Conservation (phyloP, 2,329 filamentous ascomycete genomes). For the Bipolaris sorokiniana region DNA sequence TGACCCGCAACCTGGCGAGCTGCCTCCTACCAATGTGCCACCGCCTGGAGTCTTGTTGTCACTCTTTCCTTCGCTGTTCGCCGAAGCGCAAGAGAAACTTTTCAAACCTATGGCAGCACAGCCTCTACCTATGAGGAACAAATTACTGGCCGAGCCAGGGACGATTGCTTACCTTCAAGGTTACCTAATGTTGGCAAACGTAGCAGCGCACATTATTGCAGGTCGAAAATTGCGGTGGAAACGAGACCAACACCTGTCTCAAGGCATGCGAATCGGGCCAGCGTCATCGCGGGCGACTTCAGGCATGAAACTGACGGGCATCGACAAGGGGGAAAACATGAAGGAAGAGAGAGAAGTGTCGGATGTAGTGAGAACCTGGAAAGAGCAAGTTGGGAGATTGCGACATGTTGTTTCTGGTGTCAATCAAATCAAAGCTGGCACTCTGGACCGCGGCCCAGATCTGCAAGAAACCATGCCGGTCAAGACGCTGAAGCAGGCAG, state of each 20-base stretch:
- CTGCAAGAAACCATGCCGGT: conserved; percentile 72
- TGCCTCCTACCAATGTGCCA: conserved; percentile 83
- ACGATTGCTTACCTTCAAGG: conserved; percentile 68
- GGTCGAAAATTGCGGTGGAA: conserved; percentile 90
- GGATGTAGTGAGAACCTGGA: conserved; percentile 78
- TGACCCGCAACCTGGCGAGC: conserved; percentile 36
- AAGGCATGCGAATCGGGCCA: conserved; percentile 83
- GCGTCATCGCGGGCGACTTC: conserved; percentile 70
- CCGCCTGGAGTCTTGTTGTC: conserved; percentile 84
- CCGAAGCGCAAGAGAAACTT: conserved; percentile 67
- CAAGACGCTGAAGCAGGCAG: conserved; percentile 63
- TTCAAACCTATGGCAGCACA: conserved; percentile 70
- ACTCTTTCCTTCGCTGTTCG: conserved; percentile 74
- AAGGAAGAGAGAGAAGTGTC: conserved; percentile 85
- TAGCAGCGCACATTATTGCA: conserved; percentile 80
- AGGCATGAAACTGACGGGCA: conserved; percentile 89
- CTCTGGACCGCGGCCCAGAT: conserved; percentile 66
- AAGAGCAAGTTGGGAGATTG: conserved; percentile 74
- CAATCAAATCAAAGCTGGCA: conserved; percentile 56
- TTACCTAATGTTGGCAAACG: conserved; percentile 68
- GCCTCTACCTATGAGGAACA: conserved; percentile 63
- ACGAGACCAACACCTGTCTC: conserved; percentile 80
- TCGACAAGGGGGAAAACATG: conserved; percentile 81
- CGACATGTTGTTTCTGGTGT: conserved; percentile 73
- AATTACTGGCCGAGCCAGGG: conserved; percentile 67